Evolutionary conservation across 192 early-diverging fungal genomes (phyloP).

Genomic region (Rhizophagus clarus): DNA sequence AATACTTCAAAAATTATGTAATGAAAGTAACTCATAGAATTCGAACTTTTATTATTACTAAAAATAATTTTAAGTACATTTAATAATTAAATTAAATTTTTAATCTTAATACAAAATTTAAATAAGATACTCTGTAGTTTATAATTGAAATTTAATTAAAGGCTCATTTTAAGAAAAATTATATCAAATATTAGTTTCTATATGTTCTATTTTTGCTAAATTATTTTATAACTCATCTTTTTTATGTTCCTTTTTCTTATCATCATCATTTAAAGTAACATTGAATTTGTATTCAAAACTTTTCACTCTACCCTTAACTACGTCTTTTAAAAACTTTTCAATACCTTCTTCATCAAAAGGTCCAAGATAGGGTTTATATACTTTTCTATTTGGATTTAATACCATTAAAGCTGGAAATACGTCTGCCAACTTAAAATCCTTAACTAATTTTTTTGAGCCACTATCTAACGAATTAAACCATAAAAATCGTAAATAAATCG

Average conservation of each 20-base stretch:
- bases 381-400: slow-evolving; percentile 57
- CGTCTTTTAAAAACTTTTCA: slow-evolving; percentile 56
- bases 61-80: too few species aligned
- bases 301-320: slow-evolving; percentile 41
- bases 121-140: too few species aligned
- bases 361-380: slow-evolving; percentile 63
- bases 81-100: too few species aligned
- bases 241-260: slow-evolving; percentile 12
- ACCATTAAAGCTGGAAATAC: slow-evolving; percentile 62
- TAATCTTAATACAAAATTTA: too few species aligned
- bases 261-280: slow-evolving; percentile 25
- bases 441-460: slow-evolving; percentile 45
- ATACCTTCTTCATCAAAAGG: slow-evolving; percentile 59
- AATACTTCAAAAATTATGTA: too few species aligned
- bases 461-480: slow-evolving; percentile 64
- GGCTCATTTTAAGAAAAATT: too few species aligned
- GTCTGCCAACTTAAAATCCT: slow-evolving; percentile 58
- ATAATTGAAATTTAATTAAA: too few species aligned
- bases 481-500: slow-evolving; percentile 48
- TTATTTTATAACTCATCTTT: slow-evolving; percentile 6
- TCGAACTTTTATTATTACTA: too few species aligned
- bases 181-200: too few species aligned
- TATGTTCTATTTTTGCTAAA: neutral
- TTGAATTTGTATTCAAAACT: slow-evolving; percentile 51
- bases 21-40: too few species aligned